Evolutionary conservation across 129 eudicot genomes (phyloP), one percentile per base, ranked within the genome.

Genomic region (Centella asiatica): DNA sequence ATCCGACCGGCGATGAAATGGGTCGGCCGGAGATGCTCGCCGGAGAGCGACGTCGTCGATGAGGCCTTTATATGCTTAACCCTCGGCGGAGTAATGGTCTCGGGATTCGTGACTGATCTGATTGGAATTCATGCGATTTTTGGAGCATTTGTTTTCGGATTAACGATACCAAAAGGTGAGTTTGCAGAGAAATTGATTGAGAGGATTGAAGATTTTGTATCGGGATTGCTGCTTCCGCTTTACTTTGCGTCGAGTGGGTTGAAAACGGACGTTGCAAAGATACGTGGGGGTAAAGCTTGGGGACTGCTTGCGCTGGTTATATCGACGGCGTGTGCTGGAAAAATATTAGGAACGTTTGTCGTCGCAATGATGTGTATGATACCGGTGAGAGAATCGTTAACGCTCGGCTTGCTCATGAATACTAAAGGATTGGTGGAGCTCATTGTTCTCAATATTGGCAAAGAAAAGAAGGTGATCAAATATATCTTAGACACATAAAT

Each of bases 161-260:
- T 89, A 52, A 83, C 81, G 13, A 89, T 89, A 18, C 97, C 97
- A 1, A 86, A 83, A 40, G 95, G 87, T 7, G 65, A 74, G 55
- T 82, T 85, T 7, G 85, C 97, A 2, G 76, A 70, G 58, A 82
- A 65, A 58, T 51, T 89, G 44, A 80, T 89, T 17, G 80, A 65
- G 65, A 78, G 97, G 50, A 89, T 85, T 2, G 97, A 89, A 63
- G 97, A 89, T 58, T 85, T 89, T 25, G 88, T 89, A 5, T 75
- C 90, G 0, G 90, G 97, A 6, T 71, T 89, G 72, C 74, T 89
- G 71, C 81, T 89, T 20, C 97, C 97, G 0, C 70, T 89, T 26
- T 89, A 89, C 51, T 89, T 89, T 47, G 97, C 97, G 18, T 89
- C 97, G 9, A 89, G 97, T 55, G 97, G 97, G 20, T 59, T 89